A percentile compares a stretch with the other conserved stretches of the same genome.
These are phyloP conservation scores for Polyplosphaeria fusca DNA, from an alignment of 495 filamentous ascomycete species.

Conservation along the genomic window DNA sequence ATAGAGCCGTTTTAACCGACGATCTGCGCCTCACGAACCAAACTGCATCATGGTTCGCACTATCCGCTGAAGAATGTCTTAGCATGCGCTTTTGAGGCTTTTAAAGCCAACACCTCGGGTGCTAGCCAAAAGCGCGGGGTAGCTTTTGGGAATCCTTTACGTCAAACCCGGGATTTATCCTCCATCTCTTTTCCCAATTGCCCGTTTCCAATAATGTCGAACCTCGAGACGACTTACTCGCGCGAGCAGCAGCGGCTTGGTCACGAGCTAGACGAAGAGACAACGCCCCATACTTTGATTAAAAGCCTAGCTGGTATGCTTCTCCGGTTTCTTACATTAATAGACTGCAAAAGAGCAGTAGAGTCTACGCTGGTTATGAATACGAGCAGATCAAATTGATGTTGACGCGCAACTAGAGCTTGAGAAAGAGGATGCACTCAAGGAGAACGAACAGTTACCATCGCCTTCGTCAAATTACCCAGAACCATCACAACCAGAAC, in stretches of 20 bases:
- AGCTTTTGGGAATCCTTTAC: not conserved
- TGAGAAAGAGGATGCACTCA: conserved; percentile 29
- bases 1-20: not conserved
- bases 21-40: not conserved
- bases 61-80: too few species aligned
- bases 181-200: not conserved
- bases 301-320: not conserved
- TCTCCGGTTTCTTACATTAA: not conserved
- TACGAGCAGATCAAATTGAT: conserved; percentile 21
- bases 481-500: not conserved
- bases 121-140: not conserved
- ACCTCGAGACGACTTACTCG: conserved; percentile 26
- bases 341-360: not conserved
- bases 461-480: conserved; percentile 3
- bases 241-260: conserved; percentile 15
- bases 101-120: not conserved
- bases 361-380: not conserved
- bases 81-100: conserved; percentile 8
- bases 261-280: not conserved
- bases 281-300: conserved; percentile 6
- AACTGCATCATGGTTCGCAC: not conserved
- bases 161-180: not conserved
- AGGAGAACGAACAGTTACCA: conserved; percentile 17
- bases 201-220: not conserved
- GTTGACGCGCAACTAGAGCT: conserved; percentile 25